Percentiles rank a stretch among this genome's conserved stretches.
These are phyloP conservation scores for Xylaria digitata DNA, from an alignment of 2,329 filamentous ascomycete species.

Conservation along the genomic window DNA sequence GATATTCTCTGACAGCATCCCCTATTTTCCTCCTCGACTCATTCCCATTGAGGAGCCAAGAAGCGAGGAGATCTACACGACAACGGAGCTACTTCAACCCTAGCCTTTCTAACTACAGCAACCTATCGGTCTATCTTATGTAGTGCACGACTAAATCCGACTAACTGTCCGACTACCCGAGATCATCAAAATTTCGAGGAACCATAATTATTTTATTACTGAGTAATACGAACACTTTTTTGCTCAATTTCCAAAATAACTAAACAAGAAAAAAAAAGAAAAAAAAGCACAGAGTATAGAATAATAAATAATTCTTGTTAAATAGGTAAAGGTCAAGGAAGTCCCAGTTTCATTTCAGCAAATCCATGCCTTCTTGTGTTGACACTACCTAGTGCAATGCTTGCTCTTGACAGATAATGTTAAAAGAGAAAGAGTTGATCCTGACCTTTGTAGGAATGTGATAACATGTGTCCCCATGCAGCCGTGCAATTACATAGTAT, in stretches of 20 bases:
- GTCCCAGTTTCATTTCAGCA: not conserved
- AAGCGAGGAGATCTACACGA: slow-evolving; percentile 11
- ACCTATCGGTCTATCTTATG: slow-evolving; percentile 8
- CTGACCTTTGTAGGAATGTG: slow-evolving; percentile 22
- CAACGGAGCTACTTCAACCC: not conserved
- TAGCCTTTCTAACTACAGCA: slow-evolving; percentile 8
- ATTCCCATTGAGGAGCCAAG: slow-evolving; percentile 11
- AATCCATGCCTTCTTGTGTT: not conserved
- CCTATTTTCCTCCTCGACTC: slow-evolving; percentile 14
- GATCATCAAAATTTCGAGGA: not conserved
- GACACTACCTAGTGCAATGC: too few species aligned
- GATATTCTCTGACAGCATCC: not conserved
- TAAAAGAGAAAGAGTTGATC: slow-evolving; percentile 2
- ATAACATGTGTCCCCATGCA: slow-evolving; percentile 16
- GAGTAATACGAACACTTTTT: not conserved
- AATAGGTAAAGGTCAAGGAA: too few species aligned
- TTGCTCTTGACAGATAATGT: slow-evolving; percentile 16
- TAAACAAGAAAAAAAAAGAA: not conserved
- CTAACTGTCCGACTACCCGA: slow-evolving; percentile 2
- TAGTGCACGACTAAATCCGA: too few species aligned
- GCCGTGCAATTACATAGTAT: not conserved
- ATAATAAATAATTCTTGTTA: not conserved
- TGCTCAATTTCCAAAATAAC: not conserved
- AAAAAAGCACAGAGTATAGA: not conserved
- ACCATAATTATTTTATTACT: not conserved